A percentile compares a stretch with the other conserved stretches of the same genome.
Evolutionary conservation across 805 yeast genomes (phyloP).

Genomic region (Starmerella khaoyaiensis): DNA sequence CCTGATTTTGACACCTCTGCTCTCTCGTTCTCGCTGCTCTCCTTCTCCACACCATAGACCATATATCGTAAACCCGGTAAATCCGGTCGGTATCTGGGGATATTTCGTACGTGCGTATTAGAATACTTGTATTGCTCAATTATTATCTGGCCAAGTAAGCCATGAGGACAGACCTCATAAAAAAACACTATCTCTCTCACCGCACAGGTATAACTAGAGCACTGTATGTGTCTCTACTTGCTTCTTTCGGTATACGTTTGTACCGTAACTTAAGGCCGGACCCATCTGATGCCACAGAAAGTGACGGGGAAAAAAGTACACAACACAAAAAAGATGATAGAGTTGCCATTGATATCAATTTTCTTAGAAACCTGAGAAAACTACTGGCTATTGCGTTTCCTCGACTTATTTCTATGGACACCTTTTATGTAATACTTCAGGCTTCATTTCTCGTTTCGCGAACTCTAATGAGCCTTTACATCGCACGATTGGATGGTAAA

Average conservation of each 20-base stretch:
- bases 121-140: too few relatives aligned
- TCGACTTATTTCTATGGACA: slow-evolving; percentile 24
- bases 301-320: background rate
- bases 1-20: too few relatives aligned
- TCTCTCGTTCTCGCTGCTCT: too few relatives aligned
- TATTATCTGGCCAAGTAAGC: too few relatives aligned
- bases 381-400: slow-evolving; percentile 29
- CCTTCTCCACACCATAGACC: too few relatives aligned
- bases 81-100: too few relatives aligned
- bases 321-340: background rate
- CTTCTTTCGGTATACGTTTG: slow-evolving; percentile 12
- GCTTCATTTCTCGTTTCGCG: slow-evolving; percentile 48
- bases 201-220: slow-evolving; percentile 18
- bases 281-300: background rate
- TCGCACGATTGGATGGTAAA: slow-evolving; percentile 76
- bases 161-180: too few relatives aligned
- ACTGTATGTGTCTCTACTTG: slow-evolving; percentile 14
- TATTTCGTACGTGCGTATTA: too few relatives aligned
- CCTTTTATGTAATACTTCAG: slow-evolving; percentile 37
- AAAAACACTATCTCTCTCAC: slow-evolving; percentile 7
- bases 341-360: slow-evolving; percentile 27
- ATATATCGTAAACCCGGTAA: too few relatives aligned
- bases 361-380: slow-evolving; percentile 22
- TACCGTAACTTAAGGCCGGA: slow-evolving; percentile 3
- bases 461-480: slow-evolving; percentile 63